Evolutionary conservation across 225 moss, liverwort and hornwort genomes (phyloP), one percentile per base, ranked within the genome.

Genomic region (Pleurozium schreberi): DNA sequence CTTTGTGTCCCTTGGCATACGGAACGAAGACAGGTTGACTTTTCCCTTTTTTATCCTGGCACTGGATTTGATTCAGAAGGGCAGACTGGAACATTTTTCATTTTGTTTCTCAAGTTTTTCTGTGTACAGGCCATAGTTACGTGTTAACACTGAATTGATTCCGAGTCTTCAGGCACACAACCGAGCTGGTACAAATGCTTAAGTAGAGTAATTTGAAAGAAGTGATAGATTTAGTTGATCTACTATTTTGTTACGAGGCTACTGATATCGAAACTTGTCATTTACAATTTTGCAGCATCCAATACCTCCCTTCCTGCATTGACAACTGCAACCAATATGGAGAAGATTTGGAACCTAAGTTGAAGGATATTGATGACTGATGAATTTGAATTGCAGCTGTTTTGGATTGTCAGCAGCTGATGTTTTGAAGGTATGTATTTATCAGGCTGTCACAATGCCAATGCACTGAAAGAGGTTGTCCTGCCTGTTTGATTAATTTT

Each of bases 291-390:
- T 88, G 87, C 95, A 97, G 98, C 88, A 94, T 98, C 64, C 96
- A 97, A 73, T 96, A 93, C 71, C 92, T 98, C 60, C 71, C 96
- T 86, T 95, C 97, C 62, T 97, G 97, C 86, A 90, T 96, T 86
- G 97, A 98, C 92, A 98, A 97, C 89, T 95, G 96, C 82, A 96
- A 97, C 89, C 96, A 97, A 79, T 98, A 88, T 90, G 97, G 98
- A 90, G 98, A 98, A 88, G 97, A 97, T 92, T 94, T 97, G 73
- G 98, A 98, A 82, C 96, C 96, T 52, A 98, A 98, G 86, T 67
- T 96, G 64, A 97, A 93, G 86, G 98, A 95, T 74, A 88, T 88
- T 87, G 96, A 91, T 63, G 94, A 94, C 65, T 91, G 85, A 83
- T 49, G 71, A 58, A 64, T 75, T 82, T 64, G 42, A 69, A 81